Conservation (phyloP, 2,329 filamentous ascomycete species). For the Penicillium olsonii region DNA sequence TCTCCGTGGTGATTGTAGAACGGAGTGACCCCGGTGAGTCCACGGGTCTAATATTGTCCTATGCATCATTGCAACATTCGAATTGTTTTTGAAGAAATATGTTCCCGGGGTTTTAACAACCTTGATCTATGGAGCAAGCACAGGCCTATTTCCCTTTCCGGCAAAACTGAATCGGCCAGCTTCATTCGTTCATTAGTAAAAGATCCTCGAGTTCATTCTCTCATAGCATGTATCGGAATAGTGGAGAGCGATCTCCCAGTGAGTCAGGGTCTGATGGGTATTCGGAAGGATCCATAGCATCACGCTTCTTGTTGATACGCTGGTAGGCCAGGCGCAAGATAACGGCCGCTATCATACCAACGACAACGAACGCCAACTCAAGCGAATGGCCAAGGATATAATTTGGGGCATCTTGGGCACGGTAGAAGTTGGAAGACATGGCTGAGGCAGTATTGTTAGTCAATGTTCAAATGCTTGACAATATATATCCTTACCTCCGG, state of each 20-base stretch:
- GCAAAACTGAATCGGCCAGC: no score
- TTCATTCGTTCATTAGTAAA: no score
- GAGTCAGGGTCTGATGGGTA: conserved; percentile 57
- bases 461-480: background rate
- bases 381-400: conserved; percentile 55
- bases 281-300: conserved; percentile 44
- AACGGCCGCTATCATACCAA: conserved; percentile 49
- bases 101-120: no score
- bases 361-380: conserved; percentile 52
- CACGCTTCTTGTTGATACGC: conserved; percentile 61
- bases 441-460: conserved; percentile 40
- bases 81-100: no score
- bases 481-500: conserved; percentile 31
- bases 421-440: conserved; percentile 73
- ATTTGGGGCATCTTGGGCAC: conserved; percentile 50
- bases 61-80: no score
- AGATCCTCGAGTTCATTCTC: no score
- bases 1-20: no score
- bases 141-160: no score
- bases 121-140: no score
- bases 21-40: no score
- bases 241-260: conserved; percentile 62
- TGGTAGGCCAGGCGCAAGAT: conserved; percentile 55
- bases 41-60: no score
- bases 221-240: conserved; percentile 63